Percentiles rank a stretch among this genome's conserved stretches.
phyloP scores from a whole-genome alignment of 768 basidiomycete species.

The Leccinum longicurvipes region DNA sequence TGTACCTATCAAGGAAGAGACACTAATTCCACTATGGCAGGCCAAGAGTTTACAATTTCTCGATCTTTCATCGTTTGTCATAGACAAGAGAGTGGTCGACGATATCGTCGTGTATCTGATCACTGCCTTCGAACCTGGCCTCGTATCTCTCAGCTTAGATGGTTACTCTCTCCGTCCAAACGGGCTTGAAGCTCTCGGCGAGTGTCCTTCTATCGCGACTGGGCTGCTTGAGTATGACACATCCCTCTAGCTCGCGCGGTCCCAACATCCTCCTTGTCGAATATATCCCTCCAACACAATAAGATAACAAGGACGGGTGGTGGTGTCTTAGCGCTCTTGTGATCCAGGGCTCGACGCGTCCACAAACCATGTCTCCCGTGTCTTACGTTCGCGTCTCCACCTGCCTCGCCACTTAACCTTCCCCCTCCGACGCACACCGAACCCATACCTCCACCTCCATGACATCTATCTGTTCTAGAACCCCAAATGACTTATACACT shows the following conservation, averaged over 20 bases:
- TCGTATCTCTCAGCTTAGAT: constrained; percentile 83
- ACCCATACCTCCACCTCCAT: no score
- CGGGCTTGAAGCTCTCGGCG: constrained; percentile 78
- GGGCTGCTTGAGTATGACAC: not conserved
- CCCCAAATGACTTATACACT: no score
- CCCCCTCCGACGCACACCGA: no score
- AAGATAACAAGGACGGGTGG: constrained; percentile 81
- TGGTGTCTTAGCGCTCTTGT: constrained; percentile 91
- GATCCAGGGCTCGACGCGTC: no score
- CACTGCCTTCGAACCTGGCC: constrained; percentile 35
- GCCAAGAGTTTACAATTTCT: constrained; percentile 78
- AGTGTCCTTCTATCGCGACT: constrained; percentile 25
- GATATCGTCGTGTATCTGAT: constrained; percentile 71
- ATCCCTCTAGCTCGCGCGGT: constrained; percentile 64
- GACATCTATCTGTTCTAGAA: no score
- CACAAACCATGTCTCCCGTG: no score
- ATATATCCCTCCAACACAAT: constrained; percentile 90
- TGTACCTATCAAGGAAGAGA: no score
- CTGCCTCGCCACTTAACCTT: no score
- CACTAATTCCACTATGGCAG: constrained; percentile 35
- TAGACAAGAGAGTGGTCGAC: constrained; percentile 85
- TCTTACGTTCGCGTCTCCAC: no score
- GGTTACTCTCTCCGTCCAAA: constrained; percentile 76
- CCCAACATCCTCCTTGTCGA: constrained; percentile 72
- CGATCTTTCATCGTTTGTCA: constrained; percentile 80